These are phyloP conservation scores for Leersia perrieri DNA, from an alignment of 176 grass and related monocot species.

Conservation along the genomic window DNA sequence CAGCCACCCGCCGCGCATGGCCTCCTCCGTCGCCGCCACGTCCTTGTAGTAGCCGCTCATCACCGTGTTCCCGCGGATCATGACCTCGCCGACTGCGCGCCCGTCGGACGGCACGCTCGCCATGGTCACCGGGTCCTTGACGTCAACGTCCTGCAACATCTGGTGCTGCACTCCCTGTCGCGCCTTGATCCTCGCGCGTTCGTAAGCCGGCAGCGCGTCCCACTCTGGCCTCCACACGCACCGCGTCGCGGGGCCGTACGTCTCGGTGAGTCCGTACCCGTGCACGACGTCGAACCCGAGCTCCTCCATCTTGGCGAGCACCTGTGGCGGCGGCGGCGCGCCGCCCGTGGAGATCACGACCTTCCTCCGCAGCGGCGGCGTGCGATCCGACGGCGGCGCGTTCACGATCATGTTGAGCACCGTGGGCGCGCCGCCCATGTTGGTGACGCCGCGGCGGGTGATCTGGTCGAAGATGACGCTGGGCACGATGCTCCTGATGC, in stretches of 20 bases:
- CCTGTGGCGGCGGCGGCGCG: constrained; percentile 43
- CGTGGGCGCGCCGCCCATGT: constrained; percentile 54
- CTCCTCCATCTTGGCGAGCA: constrained; percentile 53
- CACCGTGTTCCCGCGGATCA: constrained; percentile 61
- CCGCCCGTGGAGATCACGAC: constrained; percentile 55
- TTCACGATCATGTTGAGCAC: constrained; percentile 59
- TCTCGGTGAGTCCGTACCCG: constrained; percentile 63
- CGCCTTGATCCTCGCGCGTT: constrained; percentile 46
- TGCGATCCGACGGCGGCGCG: constrained; percentile 35
- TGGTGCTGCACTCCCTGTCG: constrained; percentile 48
- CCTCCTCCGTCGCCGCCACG: constrained; percentile 22
- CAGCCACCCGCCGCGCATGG: constrained; percentile 59
- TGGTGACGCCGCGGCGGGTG: constrained; percentile 47
- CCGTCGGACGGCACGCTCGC: constrained; percentile 52
- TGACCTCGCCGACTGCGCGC: constrained; percentile 58
- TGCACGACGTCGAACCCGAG: constrained; percentile 56
- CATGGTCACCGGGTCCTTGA: constrained; percentile 65
- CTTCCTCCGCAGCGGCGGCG: constrained; percentile 16
- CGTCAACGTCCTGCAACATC: constrained; percentile 39
- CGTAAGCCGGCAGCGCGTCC: constrained; percentile 51
- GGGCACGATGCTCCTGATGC: constrained; percentile 32
- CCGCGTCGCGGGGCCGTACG: constrained; percentile 38
- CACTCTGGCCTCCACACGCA: constrained; percentile 63
- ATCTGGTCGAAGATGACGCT: constrained; percentile 48
- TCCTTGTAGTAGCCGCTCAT: constrained; percentile 73